These are phyloP conservation scores for Nigrospora oryzae DNA, from an alignment of 2,329 filamentous ascomycete species.

Conservation along the genomic window DNA sequence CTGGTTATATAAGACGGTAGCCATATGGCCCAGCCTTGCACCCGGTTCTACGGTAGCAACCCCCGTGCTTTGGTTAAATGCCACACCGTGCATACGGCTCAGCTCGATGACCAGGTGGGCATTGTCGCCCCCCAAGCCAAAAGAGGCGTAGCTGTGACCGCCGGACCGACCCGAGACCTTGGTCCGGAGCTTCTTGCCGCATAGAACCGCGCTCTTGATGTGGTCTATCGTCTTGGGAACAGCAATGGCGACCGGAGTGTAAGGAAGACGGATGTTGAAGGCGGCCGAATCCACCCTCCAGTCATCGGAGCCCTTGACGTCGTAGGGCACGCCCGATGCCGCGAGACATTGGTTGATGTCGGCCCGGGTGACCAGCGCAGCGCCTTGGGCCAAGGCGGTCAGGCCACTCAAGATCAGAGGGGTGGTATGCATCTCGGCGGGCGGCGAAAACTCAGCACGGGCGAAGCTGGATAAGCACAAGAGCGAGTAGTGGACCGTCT, in stretches of 20 bases:
- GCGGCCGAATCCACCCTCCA: conserved; percentile 17
- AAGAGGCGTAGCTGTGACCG: conserved; percentile 40
- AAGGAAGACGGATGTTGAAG: conserved; percentile 18
- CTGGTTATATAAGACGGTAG: conserved; percentile 21
- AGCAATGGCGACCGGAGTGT: conserved; percentile 29
- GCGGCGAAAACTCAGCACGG: not conserved
- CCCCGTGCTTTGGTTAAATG: conserved; percentile 25
- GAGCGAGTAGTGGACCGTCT: too few relatives aligned
- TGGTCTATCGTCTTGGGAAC: conserved; percentile 30
- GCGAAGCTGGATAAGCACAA: not conserved
- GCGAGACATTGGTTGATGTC: conserved; percentile 18
- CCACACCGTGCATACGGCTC: conserved; percentile 30
- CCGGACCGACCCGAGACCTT: conserved; percentile 37
- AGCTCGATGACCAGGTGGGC: conserved; percentile 36
- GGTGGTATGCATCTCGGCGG: not conserved
- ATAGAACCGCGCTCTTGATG: conserved; percentile 32
- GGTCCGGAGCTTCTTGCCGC: conserved; percentile 27
- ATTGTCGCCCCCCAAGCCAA: conserved; percentile 34
- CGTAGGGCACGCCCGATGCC: conserved; percentile 11
- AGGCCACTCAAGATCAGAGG: conserved; percentile 16
- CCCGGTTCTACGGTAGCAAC: conserved; percentile 33
- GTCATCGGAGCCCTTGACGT: conserved; percentile 16
- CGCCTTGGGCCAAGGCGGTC: conserved; percentile 11
- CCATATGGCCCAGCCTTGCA: conserved; percentile 31
- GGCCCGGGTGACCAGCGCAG: conserved; percentile 15